Evolutionary conservation across 2,329 filamentous ascomycete species (phyloP), one percentile per base, ranked within the genome.

Genomic region (Zarea fungicola): DNA sequence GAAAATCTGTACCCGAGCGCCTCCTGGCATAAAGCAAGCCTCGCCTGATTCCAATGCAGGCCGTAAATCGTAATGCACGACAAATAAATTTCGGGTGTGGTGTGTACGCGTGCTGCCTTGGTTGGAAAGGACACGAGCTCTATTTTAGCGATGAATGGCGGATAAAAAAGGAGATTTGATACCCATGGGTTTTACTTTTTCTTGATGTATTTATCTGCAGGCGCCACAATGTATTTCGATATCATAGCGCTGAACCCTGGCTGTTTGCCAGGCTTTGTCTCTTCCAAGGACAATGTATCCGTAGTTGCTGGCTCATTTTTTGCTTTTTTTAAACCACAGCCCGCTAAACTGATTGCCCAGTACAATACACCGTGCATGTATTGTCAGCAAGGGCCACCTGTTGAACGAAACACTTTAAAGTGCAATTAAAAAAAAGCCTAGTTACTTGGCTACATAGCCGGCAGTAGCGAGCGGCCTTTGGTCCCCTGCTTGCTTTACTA

Each of bases 181-280:
- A n/a, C n/a, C 29, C n/a, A n/a, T 7, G 42, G 42, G 42, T 40
- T 45, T 39, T 19, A 8, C 40, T 47, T 39, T 16, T 40, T 40
- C 26, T 46, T n/a, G 4, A 7, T n/a, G 7, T 11, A 11, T 25
- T 26, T 34, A 32, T 41, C 28, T 32, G 37, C 28, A 48, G 36
- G 35, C 28, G n/a, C n/a, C n/a, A n/a, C n/a, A n/a, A n/a, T n/a
- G n/a, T 32, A 8, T 18, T 14, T 13, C 16, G 11, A 21, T 37
- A 47, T 32, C 44, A 47, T 47, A 25, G 44, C 44, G 44, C 44
- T 39, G 35, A 47, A 47, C 35, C 44, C 44, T 39, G 13, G 34
- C 21, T n/a, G n/a, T n/a, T 32, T 14, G n/a, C 13, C 22, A 46
- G 32, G 43, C 29, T 32, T 22, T 43, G 13, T 7, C 13, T 19